Conservation (phyloP, 2,329 filamentous ascomycete genomes). For the Aspergillus tamarii region DNA sequence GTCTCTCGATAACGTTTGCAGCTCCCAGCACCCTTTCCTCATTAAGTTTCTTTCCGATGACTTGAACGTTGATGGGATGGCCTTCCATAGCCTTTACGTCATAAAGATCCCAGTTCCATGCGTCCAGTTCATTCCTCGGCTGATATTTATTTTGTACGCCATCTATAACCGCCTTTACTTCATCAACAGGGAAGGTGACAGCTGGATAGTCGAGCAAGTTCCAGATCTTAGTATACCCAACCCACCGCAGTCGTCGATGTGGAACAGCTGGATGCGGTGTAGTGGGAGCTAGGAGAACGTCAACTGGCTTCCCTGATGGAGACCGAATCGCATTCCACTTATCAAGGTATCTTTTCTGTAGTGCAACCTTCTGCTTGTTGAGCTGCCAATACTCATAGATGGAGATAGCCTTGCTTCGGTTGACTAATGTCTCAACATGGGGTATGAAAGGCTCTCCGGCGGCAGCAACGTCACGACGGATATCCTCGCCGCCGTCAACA, state of each 20-base stretch:
- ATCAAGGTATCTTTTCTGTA: constrained; percentile 61
- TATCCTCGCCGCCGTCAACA: constrained; percentile 66
- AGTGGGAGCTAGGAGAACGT: constrained; percentile 61
- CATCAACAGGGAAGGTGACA: constrained; percentile 58
- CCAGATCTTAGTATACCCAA: constrained; percentile 65
- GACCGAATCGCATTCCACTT: constrained; percentile 59
- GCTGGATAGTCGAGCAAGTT: constrained; percentile 66
- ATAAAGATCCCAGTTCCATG: constrained; percentile 57
- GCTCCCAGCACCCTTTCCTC: constrained; percentile 59
- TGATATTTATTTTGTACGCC: constrained; percentile 41
- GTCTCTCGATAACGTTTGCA: constrained; percentile 35
- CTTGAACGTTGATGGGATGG: constrained; percentile 57
- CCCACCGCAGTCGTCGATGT: constrained; percentile 50
- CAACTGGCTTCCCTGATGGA: constrained; percentile 52
- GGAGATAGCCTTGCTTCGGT: constrained; percentile 57
- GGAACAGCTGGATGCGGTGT: constrained; percentile 62
- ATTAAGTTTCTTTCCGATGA: constrained; percentile 56
- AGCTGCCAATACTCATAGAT: constrained; percentile 71
- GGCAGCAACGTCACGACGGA: constrained; percentile 56
- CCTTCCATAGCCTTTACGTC: constrained; percentile 45
- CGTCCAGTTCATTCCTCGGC: constrained; percentile 55
- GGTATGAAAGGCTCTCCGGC: constrained; percentile 64
- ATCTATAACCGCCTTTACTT: constrained; percentile 48
- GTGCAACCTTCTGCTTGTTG: constrained; percentile 59
- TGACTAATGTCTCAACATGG: constrained; percentile 61